phyloP scores from a whole-genome alignment of 495 filamentous ascomycete genomes.

The Poronia punctata region DNA sequence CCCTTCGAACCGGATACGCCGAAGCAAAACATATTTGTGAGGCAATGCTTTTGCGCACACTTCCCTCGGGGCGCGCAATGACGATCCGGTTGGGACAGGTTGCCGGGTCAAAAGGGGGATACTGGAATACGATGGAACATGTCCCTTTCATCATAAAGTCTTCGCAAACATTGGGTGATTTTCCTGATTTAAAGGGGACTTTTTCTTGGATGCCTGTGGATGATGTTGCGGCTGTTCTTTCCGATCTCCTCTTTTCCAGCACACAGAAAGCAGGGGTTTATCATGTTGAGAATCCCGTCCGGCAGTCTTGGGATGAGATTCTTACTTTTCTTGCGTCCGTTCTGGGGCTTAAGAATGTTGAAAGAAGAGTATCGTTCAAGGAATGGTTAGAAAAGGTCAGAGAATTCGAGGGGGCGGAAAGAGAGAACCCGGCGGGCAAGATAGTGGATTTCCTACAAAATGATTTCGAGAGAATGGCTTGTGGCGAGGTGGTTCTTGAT shows the following conservation, averaged over 20 bases:
- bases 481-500: conserved; percentile 25
- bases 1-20: conserved; percentile 1
- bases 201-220: conserved; percentile 42
- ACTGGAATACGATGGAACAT: conserved; percentile 42
- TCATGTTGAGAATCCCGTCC: conserved; percentile 47
- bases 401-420: conserved; percentile 6
- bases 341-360: conserved; percentile 26
- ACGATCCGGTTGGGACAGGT: conserved; percentile 37
- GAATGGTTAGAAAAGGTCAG: conserved; percentile 15
- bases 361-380: conserved; percentile 14
- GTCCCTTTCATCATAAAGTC: conserved; percentile 41
- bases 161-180: conserved; percentile 29
- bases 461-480: conserved; percentile 43
- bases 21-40: conserved; percentile 7
- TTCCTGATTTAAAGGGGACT: conserved; percentile 32
- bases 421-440: conserved; percentile 34
- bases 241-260: conserved; percentile 11
- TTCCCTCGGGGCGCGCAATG: conserved; percentile 28
- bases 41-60: not conserved
- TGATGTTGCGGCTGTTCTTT: conserved; percentile 16
- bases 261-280: conserved; percentile 26
- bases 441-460: conserved; percentile 40
- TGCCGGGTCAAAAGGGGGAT: conserved; percentile 35
- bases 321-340: conserved; percentile 32
- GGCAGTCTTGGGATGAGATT: conserved; percentile 43